phyloP scores from a whole-genome alignment of 352 stramenopile species.

The Phytophthora sp. region DNA sequence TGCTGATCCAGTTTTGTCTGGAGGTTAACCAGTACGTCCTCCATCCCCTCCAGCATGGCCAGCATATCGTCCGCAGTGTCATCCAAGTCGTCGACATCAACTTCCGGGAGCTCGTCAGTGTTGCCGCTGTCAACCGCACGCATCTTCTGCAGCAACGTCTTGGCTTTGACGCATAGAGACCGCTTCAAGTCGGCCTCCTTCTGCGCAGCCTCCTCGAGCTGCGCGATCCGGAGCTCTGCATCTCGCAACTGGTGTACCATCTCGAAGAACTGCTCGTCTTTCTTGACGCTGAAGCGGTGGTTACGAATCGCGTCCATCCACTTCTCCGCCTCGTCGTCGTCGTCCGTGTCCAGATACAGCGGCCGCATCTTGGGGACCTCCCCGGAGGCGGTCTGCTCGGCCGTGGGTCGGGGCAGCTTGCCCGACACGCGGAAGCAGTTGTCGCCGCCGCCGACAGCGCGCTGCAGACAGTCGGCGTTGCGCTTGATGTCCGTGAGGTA shows the following conservation, averaged over 20 bases:
- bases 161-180: slow-evolving; percentile 29
- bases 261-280: slow-evolving; percentile 45
- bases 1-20: slow-evolving; percentile 57
- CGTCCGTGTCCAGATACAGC: slow-evolving; percentile 71
- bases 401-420: slow-evolving; percentile 47
- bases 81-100: slow-evolving; percentile 24
- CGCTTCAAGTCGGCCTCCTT: slow-evolving; percentile 25
- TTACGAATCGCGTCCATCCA: slow-evolving; percentile 78
- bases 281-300: slow-evolving; percentile 70
- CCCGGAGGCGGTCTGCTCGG: slow-evolving; percentile 41
- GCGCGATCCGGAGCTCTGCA: slow-evolving; percentile 35
- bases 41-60: slow-evolving; percentile 50
- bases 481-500: slow-evolving; percentile 78
- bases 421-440: slow-evolving; percentile 78
- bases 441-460: slow-evolving; percentile 63
- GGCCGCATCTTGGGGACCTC: slow-evolving; percentile 63
- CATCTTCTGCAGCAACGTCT: slow-evolving; percentile 43
- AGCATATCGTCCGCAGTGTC: slow-evolving; percentile 42
- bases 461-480: slow-evolving; percentile 79
- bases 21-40: slow-evolving; percentile 63
- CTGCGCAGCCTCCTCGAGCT: slow-evolving; percentile 39
- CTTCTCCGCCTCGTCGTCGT: slow-evolving; percentile 46
- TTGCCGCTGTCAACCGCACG: slow-evolving; percentile 37
- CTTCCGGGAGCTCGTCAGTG: slow-evolving; percentile 23
- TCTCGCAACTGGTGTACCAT: slow-evolving; percentile 44